Evolutionary conservation across 441 rosid species (phyloP).

Genomic region (Gossypium trilobum): DNA sequence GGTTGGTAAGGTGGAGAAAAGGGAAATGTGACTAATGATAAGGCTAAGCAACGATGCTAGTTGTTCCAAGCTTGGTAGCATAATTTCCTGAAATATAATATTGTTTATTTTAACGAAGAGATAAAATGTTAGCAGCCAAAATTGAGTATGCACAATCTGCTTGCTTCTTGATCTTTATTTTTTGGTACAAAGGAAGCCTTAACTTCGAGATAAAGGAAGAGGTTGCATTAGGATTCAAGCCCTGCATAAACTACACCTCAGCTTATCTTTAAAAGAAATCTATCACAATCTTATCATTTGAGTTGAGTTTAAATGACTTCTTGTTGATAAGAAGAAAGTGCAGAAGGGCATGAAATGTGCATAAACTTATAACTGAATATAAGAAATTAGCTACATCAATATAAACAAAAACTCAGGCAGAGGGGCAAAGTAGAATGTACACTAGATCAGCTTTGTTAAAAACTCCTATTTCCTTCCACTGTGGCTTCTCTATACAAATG

Average conservation of each 20-base stretch:
- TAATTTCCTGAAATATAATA: no score
- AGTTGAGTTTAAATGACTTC: not conserved
- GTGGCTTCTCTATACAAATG: slow-evolving; percentile 1
- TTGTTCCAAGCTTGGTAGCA: no score
- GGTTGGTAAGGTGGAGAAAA: no score
- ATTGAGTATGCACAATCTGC: no score
- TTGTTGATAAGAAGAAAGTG: not conserved
- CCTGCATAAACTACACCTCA: not conserved
- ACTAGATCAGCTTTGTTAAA: not conserved
- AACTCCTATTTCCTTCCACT: not conserved
- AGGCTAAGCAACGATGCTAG: no score
- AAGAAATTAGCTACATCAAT: not conserved
- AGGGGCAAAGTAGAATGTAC: not conserved
- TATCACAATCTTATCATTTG: not conserved
- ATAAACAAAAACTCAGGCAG: not conserved
- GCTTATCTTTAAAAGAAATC: not conserved
- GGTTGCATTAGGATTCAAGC: no score
- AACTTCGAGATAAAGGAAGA: no score
- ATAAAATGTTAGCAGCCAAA: no score
- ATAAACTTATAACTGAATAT: not conserved
- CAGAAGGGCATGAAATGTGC: not conserved
- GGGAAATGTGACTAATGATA: no score
- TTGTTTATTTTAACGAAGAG: no score
- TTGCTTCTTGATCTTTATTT: no score
- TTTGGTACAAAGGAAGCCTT: no score